A percentile compares a stretch with the other conserved stretches of the same genome.
phyloP scores from a whole-genome alignment of 2,329 filamentous ascomycete species.

The Madurella mycetomatis region DNA sequence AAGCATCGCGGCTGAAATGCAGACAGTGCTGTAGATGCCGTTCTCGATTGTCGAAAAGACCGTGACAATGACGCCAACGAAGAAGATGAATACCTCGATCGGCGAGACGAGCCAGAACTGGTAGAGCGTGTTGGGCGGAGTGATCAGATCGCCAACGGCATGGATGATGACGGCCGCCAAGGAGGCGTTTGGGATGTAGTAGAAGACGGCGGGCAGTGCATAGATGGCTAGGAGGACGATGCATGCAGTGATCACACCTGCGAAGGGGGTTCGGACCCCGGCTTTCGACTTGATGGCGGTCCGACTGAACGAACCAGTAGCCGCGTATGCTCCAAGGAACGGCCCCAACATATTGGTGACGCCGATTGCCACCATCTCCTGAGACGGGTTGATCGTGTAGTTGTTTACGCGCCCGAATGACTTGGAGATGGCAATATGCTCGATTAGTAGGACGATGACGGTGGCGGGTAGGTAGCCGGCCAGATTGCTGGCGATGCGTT shows the following conservation, averaged over 20 bases:
- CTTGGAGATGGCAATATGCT: conserved; percentile 96
- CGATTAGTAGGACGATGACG: conserved; percentile 91
- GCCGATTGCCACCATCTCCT: conserved; percentile 93
- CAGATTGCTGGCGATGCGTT: conserved; percentile 63
- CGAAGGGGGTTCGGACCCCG: conserved; percentile 85
- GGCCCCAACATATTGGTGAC: conserved; percentile 85
- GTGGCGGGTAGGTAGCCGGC: conserved; percentile 71
- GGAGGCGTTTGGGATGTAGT: conserved; percentile 79
- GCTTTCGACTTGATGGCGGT: conserved; percentile 98
- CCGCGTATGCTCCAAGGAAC: conserved; percentile 86
- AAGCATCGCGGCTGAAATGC: conserved; percentile 69
- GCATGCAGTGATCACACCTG: conserved; percentile 79
- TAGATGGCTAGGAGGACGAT: conserved; percentile 90
- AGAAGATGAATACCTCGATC: conserved; percentile 86
- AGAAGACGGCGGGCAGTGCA: conserved; percentile 82
- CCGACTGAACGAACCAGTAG: conserved; percentile 91
- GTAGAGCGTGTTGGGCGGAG: conserved; percentile 84
- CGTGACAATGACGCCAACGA: conserved; percentile 85
- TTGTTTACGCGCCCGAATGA: conserved; percentile 95
- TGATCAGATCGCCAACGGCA: conserved; percentile 88
- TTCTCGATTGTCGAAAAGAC: conserved; percentile 86
- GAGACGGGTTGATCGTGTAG: conserved; percentile 91
- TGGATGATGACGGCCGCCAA: conserved; percentile 92
- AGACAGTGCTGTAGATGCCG: conserved; percentile 85
- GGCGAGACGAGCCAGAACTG: conserved; percentile 95